Conservation (phyloP, 805 yeast genomes). For the Danielia reshetovae region DNA sequence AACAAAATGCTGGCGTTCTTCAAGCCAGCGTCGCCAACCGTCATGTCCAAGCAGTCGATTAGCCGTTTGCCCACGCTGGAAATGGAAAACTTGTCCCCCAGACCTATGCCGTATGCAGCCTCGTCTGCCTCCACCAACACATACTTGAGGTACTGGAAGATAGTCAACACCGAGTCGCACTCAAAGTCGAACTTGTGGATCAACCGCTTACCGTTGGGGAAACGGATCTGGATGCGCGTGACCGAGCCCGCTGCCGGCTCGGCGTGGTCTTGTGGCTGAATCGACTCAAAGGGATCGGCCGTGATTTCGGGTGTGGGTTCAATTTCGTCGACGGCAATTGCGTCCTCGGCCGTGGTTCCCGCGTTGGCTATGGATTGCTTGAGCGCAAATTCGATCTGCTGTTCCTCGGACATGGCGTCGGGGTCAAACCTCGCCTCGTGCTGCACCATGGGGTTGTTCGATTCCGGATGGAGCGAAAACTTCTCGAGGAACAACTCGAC, state of each 20-base stretch:
- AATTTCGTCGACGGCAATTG: conserved; percentile 19
- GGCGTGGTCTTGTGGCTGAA: conserved; percentile 47
- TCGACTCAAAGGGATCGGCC: conserved; percentile 44
- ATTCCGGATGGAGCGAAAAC: conserved; percentile 61
- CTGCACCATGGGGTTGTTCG: conserved; percentile 60
- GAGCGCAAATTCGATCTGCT: conserved; percentile 75
- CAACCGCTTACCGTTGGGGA: conserved; percentile 80
- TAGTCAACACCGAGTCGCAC: conserved; percentile 49
- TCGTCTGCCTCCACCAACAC: conserved; percentile 43
- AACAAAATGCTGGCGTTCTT: conserved; percentile 76
- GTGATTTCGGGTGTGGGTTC: conserved; percentile 8
- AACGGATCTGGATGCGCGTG: conserved; percentile 83
- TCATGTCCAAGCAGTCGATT: conserved; percentile 54
- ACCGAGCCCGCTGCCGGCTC: conserved; percentile 63
- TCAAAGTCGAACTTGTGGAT: conserved; percentile 61
- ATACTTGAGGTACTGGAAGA: conserved; percentile 67
- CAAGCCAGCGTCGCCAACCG: conserved; percentile 72
- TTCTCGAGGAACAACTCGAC: conserved; percentile 63
- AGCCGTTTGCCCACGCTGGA: conserved; percentile 39
- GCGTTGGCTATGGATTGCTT: conserved; percentile 55
- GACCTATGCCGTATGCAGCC: conserved; percentile 49
- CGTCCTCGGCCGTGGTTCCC: conserved; percentile 25
- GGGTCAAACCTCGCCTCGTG: conserved; percentile 62
- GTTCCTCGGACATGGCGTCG: conserved; percentile 70
- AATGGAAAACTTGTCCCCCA: conserved; percentile 27